phyloP scores from a whole-genome alignment of 78 protist species.

The Isochrysis galbana region DNA sequence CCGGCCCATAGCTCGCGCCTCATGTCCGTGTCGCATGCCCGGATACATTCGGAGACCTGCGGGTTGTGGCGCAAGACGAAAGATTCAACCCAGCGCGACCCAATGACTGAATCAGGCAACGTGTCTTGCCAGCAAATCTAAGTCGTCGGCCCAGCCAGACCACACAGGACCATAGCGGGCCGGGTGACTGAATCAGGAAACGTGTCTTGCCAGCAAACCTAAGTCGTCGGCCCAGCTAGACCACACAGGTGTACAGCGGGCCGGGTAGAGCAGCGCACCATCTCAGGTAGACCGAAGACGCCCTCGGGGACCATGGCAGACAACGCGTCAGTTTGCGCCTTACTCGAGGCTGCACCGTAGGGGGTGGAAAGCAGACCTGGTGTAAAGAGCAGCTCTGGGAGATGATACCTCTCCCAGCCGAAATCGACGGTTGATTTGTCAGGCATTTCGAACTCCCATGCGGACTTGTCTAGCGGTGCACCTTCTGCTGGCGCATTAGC shows the following conservation, averaged over 20 bases:
- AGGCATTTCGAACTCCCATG: slow-evolving; percentile 13
- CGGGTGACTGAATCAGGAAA: too few species aligned
- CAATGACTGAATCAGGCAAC: too few species aligned
- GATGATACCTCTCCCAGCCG: slow-evolving; percentile 31
- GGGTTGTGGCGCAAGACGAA: too few species aligned
- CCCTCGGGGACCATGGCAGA: background rate
- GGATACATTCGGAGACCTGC: slow-evolving; percentile 38
- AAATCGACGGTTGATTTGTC: background rate
- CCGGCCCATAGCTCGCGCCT: slow-evolving; percentile 50
- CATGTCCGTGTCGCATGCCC: slow-evolving; percentile 48
- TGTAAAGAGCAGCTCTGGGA: slow-evolving; percentile 62
- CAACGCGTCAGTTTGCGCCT: background rate
- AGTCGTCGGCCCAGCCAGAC: too few species aligned
- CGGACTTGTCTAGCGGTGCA: background rate
- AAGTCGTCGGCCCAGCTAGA: too few species aligned
- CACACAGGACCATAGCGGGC: too few species aligned
- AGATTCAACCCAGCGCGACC: too few species aligned
- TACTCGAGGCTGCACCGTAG: background rate
- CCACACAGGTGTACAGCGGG: too few species aligned
- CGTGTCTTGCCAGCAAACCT: too few species aligned
- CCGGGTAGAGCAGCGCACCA: too few species aligned
- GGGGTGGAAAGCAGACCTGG: slow-evolving; percentile 17
- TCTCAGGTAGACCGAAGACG: slow-evolving; percentile 10
- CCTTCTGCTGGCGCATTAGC: background rate
- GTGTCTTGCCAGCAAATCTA: too few species aligned